These are phyloP conservation scores for Pythium myriotylum DNA, from an alignment of 352 stramenopile genomes.

Conservation along the genomic window DNA sequence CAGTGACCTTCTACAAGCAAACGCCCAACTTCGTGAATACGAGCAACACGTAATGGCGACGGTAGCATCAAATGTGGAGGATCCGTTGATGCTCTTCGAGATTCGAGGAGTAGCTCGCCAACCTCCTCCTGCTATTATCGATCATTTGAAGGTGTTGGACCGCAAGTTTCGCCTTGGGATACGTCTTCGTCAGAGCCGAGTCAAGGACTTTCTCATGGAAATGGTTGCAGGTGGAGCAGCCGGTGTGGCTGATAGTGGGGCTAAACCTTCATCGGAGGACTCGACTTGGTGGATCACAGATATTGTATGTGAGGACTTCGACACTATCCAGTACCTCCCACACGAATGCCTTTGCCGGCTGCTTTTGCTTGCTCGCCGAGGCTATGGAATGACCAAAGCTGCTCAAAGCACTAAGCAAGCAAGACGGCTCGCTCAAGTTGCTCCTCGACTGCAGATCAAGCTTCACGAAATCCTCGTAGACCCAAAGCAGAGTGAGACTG, in stretches of 20 bases:
- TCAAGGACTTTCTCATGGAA: slow-evolving; percentile 85
- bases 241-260: slow-evolving; percentile 6
- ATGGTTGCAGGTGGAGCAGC: slow-evolving; percentile 61
- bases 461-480: slow-evolving; percentile 57
- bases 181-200: slow-evolving; percentile 74
- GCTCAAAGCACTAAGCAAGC: slow-evolving; percentile 21
- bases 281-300: slow-evolving; percentile 84
- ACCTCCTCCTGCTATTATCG: slow-evolving; percentile 70
- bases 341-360: slow-evolving; percentile 80
- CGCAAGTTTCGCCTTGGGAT: slow-evolving; percentile 78
- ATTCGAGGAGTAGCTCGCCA: slow-evolving; percentile 63
- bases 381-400: slow-evolving; percentile 1
- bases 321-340: slow-evolving; percentile 81
- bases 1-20: slow-evolving; percentile 54
- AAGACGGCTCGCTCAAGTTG: slow-evolving; percentile 35
- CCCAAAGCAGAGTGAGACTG: slow-evolving; percentile 36
- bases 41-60: slow-evolving; percentile 66
- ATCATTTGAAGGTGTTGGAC: slow-evolving; percentile 71
- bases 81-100: slow-evolving; percentile 78
- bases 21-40: slow-evolving; percentile 69
- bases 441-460: slow-evolving; percentile 58
- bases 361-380: slow-evolving; percentile 59
- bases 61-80: slow-evolving; percentile 46
- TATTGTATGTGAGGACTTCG: slow-evolving; percentile 85
- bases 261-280: slow-evolving; percentile 10